phyloP scores from a whole-genome alignment of 805 yeast species.

The Komagataella pseudopastoris region DNA sequence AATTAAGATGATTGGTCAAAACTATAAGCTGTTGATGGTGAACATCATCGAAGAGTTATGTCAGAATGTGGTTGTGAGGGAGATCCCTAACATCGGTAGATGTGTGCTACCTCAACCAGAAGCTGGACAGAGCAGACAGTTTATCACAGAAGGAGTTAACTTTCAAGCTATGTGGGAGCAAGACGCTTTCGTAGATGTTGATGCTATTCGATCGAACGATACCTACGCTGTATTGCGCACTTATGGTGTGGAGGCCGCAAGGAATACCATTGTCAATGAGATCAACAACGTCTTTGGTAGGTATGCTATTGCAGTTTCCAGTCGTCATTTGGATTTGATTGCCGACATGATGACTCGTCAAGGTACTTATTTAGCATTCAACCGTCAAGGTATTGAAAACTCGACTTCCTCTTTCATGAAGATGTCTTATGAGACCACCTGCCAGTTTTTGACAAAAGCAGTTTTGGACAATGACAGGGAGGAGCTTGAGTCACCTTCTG shows the following conservation, averaged over 20 bases:
- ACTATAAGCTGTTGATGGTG: conserved; percentile 93
- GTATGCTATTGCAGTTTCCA: conserved; percentile 86
- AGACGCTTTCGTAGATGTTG: conserved; percentile 82
- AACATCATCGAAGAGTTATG: conserved; percentile 90
- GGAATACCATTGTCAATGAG: conserved; percentile 94
- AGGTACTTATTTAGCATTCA: conserved; percentile 92
- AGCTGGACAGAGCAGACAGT: conserved; percentile 50
- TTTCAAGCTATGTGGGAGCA: conserved; percentile 98
- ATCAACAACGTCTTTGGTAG: conserved; percentile 91
- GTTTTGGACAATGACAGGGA: conserved; percentile 88
- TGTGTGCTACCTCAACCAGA: conserved; percentile 73
- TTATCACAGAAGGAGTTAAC: conserved; percentile 97
- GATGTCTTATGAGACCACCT: conserved; percentile 98
- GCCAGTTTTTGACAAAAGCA: conserved; percentile 93
- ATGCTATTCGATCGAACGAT: conserved; percentile 85
- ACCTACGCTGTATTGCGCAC: conserved; percentile 79
- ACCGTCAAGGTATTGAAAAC: conserved; percentile 96
- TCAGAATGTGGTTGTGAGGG: conserved; percentile 82
- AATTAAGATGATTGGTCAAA: conserved; percentile 68
- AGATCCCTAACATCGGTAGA: conserved; percentile 82
- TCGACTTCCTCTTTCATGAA: conserved; percentile 94
- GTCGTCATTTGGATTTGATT: conserved; percentile 89
- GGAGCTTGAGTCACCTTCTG: conserved; percentile 81
- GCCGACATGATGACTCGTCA: conserved; percentile 99
- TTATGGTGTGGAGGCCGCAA: conserved; percentile 98